phyloP scores from a whole-genome alignment of 1,139 yeast species.

The Pneumocystis canis region DNA sequence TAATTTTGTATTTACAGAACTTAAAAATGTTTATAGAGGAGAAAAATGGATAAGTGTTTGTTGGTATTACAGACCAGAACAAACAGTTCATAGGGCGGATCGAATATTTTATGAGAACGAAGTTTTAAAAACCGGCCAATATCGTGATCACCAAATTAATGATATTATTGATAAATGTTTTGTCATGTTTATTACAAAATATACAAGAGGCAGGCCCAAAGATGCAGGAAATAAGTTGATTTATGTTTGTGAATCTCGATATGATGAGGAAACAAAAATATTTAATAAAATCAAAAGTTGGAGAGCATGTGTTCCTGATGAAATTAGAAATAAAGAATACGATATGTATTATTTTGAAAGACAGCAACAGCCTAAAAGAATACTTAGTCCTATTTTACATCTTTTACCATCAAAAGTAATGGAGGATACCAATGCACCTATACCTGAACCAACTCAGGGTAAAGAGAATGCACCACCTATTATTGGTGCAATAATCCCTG shows the following conservation, averaged over 20 bases:
- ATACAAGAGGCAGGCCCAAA: slow-evolving; percentile 84
- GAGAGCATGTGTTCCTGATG: slow-evolving; percentile 98
- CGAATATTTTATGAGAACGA: slow-evolving; percentile 82
- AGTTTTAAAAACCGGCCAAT: slow-evolving; percentile 92
- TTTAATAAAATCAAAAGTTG: slow-evolving; percentile 93
- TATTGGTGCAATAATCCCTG: slow-evolving; percentile 43
- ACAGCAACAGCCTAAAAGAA: slow-evolving; percentile 42
- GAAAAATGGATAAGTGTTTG: slow-evolving; percentile 83
- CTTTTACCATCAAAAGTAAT: slow-evolving; percentile 61
- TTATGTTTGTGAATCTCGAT: slow-evolving; percentile 88
- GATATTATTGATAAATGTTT: slow-evolving; percentile 89
- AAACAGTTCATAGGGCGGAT: slow-evolving; percentile 86
- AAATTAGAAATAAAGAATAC: slow-evolving; percentile 67
- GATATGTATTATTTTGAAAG: slow-evolving; percentile 45
- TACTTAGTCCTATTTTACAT: slow-evolving; percentile 73
- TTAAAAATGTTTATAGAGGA: slow-evolving; percentile 27
- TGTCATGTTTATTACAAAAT: slow-evolving; percentile 85
- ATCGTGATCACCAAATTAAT: slow-evolving; percentile 78
- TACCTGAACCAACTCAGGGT: slow-evolving; percentile 73
- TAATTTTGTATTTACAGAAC: neutral
- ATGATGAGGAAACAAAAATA: slow-evolving; percentile 75
- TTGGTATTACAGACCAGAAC: slow-evolving; percentile 96
- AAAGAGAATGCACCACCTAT: slow-evolving; percentile 80
- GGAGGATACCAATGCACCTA: slow-evolving; percentile 40
- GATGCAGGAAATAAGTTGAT: slow-evolving; percentile 37